phyloP scores from a whole-genome alignment of 2,329 filamentous ascomycete genomes.

The Tothia fuscella region DNA sequence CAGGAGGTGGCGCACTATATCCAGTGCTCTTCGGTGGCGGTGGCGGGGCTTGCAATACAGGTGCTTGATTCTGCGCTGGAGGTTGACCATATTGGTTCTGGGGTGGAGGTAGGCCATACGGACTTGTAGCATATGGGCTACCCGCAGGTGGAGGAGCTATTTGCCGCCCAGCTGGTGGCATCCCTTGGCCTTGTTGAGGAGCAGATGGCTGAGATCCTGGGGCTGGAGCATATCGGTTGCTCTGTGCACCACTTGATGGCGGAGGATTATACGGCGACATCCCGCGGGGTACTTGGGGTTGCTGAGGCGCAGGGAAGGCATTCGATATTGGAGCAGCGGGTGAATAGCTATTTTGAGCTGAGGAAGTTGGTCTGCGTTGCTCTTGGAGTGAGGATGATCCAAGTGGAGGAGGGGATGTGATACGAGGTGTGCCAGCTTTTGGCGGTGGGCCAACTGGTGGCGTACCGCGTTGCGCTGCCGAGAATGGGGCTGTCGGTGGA shows the following conservation, averaged over 20 bases:
- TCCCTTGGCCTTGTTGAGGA: conserved; percentile 1
- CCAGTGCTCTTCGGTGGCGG: conserved; percentile 31
- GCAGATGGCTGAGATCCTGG: conserved; percentile 40
- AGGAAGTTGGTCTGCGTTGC: conserved; percentile 37
- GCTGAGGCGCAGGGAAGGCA: conserved; percentile 23
- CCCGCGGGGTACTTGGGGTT: conserved; percentile 50
- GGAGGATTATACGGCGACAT: conserved; percentile 80
- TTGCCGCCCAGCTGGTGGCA: conserved; percentile 1
- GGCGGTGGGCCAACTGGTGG: conserved; percentile 74
- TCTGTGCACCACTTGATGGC: conserved; percentile 48
- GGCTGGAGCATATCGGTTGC: conserved; percentile 63
- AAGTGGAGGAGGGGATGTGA: conserved; percentile 56
- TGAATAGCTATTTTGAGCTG: conserved; percentile 51
- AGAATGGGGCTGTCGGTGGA: conserved; percentile 44
- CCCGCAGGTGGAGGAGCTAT: conserved; percentile 9
- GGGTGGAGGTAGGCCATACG: conserved; percentile 32
- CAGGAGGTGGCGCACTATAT: conserved; percentile 35
- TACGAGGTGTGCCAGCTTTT: conserved; percentile 57
- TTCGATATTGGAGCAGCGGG: conserved; percentile 38
- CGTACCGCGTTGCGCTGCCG: conserved; percentile 46
- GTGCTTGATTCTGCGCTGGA: conserved; percentile 34
- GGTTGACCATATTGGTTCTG: conserved; percentile 1
- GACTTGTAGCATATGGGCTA: conserved; percentile 2
- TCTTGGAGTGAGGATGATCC: conserved; percentile 16
- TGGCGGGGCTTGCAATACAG: conserved; percentile 26